Conservation (phyloP, 352 stramenopile species). For the Globisporangium paddicum region DNA sequence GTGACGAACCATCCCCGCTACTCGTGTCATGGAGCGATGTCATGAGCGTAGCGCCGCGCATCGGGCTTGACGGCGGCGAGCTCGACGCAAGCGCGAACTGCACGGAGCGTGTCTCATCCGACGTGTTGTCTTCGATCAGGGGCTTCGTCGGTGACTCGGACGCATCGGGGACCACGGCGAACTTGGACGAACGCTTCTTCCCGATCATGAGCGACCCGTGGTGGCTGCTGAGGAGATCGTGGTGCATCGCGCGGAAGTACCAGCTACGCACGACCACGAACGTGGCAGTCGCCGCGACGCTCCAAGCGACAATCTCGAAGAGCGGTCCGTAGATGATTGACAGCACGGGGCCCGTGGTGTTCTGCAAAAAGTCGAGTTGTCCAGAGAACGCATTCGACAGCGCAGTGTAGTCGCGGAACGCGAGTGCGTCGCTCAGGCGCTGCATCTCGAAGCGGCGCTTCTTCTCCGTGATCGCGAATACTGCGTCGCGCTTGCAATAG, state of each 20-base stretch:
- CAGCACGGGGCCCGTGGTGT: conserved; percentile 5
- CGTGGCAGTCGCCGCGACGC: conserved; percentile 14
- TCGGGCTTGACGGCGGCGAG: conserved; percentile 13
- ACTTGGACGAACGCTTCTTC: conserved; percentile 4
- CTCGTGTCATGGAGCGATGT: background rate
- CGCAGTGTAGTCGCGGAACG: conserved; percentile 18
- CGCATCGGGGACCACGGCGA: conserved; percentile 13
- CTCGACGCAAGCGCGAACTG: conserved; percentile 6
- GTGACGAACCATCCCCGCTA: background rate
- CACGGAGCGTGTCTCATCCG: conserved; percentile 15
- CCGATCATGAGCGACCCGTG: background rate
- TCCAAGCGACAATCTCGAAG: conserved; percentile 10
- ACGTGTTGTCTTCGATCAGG: conserved; percentile 16
- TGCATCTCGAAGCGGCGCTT: conserved; percentile 15
- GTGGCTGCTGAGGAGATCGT: conserved; percentile 11
- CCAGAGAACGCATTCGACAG: conserved; percentile 24
- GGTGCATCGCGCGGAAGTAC: conserved; percentile 12
- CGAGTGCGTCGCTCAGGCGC: conserved; percentile 12
- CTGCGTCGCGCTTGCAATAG: conserved; percentile 5
- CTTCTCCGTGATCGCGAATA: conserved; percentile 16
- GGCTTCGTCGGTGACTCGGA: conserved; percentile 12
- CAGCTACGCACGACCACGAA: conserved; percentile 19
- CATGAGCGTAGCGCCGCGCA: background rate
- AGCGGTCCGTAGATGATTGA: conserved; percentile 21
- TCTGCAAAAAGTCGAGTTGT: conserved; percentile 16